Conservation (phyloP, 225 moss, liverwort and hornwort species). For the Polytrichum formosum region DNA sequence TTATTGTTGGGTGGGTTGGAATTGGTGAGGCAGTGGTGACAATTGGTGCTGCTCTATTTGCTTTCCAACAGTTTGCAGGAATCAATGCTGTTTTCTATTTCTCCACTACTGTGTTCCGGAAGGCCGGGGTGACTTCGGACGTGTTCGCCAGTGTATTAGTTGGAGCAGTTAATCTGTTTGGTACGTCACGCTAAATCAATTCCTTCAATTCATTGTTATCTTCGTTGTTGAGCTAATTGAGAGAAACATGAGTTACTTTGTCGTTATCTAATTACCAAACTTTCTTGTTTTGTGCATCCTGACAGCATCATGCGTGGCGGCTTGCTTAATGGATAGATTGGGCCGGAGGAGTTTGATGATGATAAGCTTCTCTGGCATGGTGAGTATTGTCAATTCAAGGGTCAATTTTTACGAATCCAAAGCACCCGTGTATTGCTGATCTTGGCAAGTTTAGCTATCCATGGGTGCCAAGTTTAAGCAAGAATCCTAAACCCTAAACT, state of each 20-base stretch:
- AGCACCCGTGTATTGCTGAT: too few relatives aligned
- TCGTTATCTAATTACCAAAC: too few relatives aligned
- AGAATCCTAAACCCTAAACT: too few relatives aligned
- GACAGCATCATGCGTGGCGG: slow-evolving; percentile 68
- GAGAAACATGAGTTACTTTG: too few relatives aligned
- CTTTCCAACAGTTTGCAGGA: slow-evolving; percentile 87
- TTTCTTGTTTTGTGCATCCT: slow-evolving; percentile 9
- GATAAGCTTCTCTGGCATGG: slow-evolving; percentile 92
- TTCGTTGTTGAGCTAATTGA: too few relatives aligned
- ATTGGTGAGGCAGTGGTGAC: slow-evolving; percentile 66
- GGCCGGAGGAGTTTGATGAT: slow-evolving; percentile 73
- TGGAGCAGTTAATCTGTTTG: slow-evolving; percentile 72
- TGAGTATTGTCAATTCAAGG: slow-evolving; percentile 17
- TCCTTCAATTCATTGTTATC: neutral
- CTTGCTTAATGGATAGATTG: slow-evolving; percentile 69
- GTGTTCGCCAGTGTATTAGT: slow-evolving; percentile 77
- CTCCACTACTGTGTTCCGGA: slow-evolving; percentile 75
- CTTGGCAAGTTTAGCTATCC: too few relatives aligned
- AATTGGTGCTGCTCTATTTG: slow-evolving; percentile 82
- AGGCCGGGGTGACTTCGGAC: slow-evolving; percentile 75
- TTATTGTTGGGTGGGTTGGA: slow-evolving; percentile 35
- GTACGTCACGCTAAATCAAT: slow-evolving; percentile 17
- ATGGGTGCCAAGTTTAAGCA: too few relatives aligned
- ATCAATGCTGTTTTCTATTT: slow-evolving; percentile 93
- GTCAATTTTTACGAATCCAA: too few relatives aligned